A percentile compares a stretch with the other conserved stretches of the same genome.
Evolutionary conservation across 257 asterid genomes (phyloP).

Genomic region (Haberlea rhodopensis): DNA sequence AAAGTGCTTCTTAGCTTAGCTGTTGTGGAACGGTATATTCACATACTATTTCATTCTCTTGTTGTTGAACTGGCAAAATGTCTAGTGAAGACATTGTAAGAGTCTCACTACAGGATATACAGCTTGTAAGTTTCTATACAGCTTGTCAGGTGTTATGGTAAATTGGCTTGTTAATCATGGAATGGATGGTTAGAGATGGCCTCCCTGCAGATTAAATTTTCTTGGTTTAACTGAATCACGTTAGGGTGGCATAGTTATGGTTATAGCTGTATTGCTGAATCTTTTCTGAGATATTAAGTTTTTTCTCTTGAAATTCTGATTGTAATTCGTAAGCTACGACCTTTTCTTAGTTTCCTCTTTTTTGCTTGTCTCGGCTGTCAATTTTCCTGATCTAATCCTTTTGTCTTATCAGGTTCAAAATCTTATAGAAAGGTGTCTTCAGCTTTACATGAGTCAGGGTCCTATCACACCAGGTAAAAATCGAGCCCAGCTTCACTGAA

Average conservation of each 20-base stretch:
- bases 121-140: background rate
- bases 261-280: background rate
- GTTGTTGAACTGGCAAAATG: background rate
- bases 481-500: constrained; percentile 93
- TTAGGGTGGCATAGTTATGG: background rate
- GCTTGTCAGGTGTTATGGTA: too few relatives aligned
- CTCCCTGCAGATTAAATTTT: background rate
- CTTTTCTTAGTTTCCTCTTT: background rate
- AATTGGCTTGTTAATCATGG: background rate
- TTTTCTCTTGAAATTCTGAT: background rate
- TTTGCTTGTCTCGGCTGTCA: background rate
- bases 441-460: constrained; percentile 87
- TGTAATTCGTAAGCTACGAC: background rate
- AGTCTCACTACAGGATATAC: background rate
- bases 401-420: constrained; percentile 65
- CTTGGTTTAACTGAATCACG: too few relatives aligned
- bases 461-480: constrained; percentile 71
- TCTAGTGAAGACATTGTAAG: background rate
- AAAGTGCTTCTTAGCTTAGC: background rate
- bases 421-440: constrained; percentile 96
- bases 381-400: constrained; percentile 18
- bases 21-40: background rate
- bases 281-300: background rate
- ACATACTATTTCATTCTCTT: background rate
- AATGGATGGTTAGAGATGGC: background rate